Evolutionary conservation across 495 filamentous ascomycete genomes (phyloP), one percentile per base, ranked within the genome.

Genomic region (Daldinia caldariorum): DNA sequence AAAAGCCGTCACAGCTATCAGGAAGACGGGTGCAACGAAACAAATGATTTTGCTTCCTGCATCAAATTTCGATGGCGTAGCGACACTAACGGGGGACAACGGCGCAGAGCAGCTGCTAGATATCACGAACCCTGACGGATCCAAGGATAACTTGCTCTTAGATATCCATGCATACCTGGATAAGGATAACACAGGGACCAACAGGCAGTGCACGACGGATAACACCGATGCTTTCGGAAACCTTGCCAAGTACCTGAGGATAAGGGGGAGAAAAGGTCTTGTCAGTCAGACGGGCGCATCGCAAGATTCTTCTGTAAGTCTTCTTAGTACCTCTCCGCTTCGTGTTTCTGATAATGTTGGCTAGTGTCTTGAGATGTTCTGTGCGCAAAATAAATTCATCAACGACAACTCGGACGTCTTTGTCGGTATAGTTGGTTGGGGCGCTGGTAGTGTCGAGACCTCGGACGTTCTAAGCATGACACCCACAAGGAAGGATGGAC

Each of bases 91-190:
- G 16, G 71, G 73, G 5, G 78, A 73, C 59, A 85, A 85, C 1
- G 77, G 76, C 38, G 83, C 75, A 2, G 79, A 79, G 1, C 82
- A 81, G n/a, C 77, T 90, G 6, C 54, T 74, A n/a, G 78, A 51
- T 6, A 80, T 90, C 47, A 86, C 74, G 34, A 89, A 90, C 71
- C 83, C 80, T 4, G 85, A 88, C 69, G 84, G 83, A 18, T 76
- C 68, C 50, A 85, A 80, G 6, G 79, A 79, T 47, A 84, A 86
- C 69, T 78, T 89, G 18, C 76, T 88, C 61, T 83, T 89, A 51
- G 87, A 89, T 65, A 71, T 82, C 26, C 80, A 80, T 60, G 76
- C 77, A 39, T 89, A 89, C 72, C 81, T 89, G 37, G 88, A 89
- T 68, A 76, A 71, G 35, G 88, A 89, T 71, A 81, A 83, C 71